These are phyloP conservation scores for Phaseolus coccineus DNA, from an alignment of 331 rosid genomes.

Conservation along the genomic window DNA sequence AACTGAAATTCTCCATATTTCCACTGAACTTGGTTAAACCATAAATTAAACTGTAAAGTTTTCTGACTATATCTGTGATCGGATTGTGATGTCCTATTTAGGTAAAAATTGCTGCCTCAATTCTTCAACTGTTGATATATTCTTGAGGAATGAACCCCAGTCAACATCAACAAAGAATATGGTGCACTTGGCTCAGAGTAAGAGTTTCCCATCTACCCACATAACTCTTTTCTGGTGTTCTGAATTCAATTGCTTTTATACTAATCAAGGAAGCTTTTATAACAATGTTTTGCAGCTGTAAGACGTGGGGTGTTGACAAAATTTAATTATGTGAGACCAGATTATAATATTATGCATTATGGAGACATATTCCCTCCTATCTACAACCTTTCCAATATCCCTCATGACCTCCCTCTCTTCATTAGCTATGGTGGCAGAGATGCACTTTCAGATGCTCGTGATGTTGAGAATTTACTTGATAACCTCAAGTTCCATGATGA, in stretches of 20 bases:
- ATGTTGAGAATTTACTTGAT: conserved; percentile 68
- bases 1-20: not conserved
- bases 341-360: conserved; percentile 64
- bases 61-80: not conserved
- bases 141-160: conserved; percentile 78
- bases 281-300: conserved; percentile 56
- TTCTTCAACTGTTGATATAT: conserved; percentile 72
- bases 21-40: not conserved
- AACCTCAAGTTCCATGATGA: conserved; percentile 64
- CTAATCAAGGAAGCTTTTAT: not conserved
- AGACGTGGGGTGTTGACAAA: conserved; percentile 66
- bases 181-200: conserved; percentile 93
- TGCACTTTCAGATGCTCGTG: conserved; percentile 74
- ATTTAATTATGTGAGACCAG: conserved; percentile 61
- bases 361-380: conserved; percentile 68
- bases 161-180: conserved; percentile 82
- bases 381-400: conserved; percentile 83
- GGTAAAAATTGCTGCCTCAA: conserved; percentile 87
- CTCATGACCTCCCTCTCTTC: conserved; percentile 75
- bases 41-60: not conserved
- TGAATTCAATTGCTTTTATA: not conserved
- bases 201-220: conserved; percentile 27
- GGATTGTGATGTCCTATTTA: conserved; percentile 36
- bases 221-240: not conserved
- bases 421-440: conserved; percentile 86